Base-by-base conservation (phyloP, 2,329 filamentous ascomycete species). In the Gaeumannomyces sp. region DNA sequence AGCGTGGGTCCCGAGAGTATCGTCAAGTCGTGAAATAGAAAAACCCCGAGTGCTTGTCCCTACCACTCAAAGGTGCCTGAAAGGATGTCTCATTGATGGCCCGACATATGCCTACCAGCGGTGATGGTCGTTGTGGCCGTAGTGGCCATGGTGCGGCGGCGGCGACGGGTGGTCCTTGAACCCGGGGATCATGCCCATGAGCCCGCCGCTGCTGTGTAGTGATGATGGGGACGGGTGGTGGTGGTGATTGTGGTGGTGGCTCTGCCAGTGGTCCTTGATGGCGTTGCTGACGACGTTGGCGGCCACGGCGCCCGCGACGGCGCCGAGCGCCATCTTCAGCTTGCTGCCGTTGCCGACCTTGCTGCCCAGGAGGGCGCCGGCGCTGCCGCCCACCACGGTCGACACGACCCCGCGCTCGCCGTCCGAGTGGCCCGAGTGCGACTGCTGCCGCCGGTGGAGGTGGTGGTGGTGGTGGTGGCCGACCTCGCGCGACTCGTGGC, bases 391-490 rank as follows among this genome's bases (percentile, higher is more conserved):
- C 6, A 84, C 64, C 13, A 86, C 69, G 6, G 83, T 81, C 3
- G 83, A 80, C 19, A 83, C 80, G 10, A 86, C 76, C 11, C 84
- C 83, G 57, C 81, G 78, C 65, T 86, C 84, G 66, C 80, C 83
- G n/a, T 78, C 76, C 31, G 53, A 19, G 25, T 60, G 61, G 69
- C 67, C 45, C 64, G 66, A 45, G 16, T 22, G 13, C 53, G 66
- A 27, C 61, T n/a, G 61, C 27, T 61, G 45, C 8, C 22, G 59
- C 16, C 25, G 38, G 13, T 53, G 56, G 27, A n/a, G n/a, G n/a
- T n/a, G n/a, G n/a, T 65, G 45, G 61, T 59, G 59, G 58, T 65
- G 58, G 50, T 62, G 56, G 56, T 64, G 62, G 35, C 61, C 53
- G 31, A 61, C 66, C 53, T 33, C 59, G 65, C 59, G 64, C 25